Evolutionary conservation across 2,329 filamentous ascomycete genomes (phyloP).

Genomic region (Biscogniauxia marginata): DNA sequence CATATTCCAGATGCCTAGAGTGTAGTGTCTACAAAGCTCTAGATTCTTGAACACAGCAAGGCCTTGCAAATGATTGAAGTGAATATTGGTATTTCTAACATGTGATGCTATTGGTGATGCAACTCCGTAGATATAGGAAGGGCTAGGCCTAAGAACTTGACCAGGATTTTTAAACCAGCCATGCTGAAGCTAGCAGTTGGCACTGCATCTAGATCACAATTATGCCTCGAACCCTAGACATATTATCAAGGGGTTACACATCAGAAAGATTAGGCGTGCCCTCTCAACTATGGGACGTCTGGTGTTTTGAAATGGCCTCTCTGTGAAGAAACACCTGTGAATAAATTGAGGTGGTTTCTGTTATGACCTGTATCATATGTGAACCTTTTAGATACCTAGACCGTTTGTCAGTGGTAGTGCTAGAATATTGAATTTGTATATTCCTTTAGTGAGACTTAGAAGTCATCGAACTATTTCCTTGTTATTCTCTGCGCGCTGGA

Average conservation of each 20-base stretch:
- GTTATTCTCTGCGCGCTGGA: too few relatives aligned
- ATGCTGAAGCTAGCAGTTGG: neutral
- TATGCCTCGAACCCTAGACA: neutral
- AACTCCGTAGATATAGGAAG: neutral
- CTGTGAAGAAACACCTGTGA: neutral
- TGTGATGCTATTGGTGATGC: too few relatives aligned
- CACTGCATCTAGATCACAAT: neutral
- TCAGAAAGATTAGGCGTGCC: neutral
- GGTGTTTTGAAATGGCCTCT: neutral
- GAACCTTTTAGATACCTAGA: too few relatives aligned
- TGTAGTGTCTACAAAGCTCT: neutral
- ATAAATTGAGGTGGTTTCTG: neutral
- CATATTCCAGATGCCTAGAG: neutral
- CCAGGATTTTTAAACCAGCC: neutral
- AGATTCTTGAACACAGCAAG: neutral
- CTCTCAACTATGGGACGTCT: neutral
- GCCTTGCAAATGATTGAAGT: neutral
- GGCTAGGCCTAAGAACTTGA: neutral
- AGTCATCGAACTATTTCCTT: too few relatives aligned
- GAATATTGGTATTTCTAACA: too few relatives aligned
- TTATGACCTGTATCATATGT: neutral
- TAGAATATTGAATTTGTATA: too few relatives aligned
- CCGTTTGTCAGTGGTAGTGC: too few relatives aligned
- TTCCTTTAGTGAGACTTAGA: neutral
- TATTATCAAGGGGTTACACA: neutral